Conservation (phyloP, 1,139 yeast species). For the Yamadazyma pseudoaaseri region DNA sequence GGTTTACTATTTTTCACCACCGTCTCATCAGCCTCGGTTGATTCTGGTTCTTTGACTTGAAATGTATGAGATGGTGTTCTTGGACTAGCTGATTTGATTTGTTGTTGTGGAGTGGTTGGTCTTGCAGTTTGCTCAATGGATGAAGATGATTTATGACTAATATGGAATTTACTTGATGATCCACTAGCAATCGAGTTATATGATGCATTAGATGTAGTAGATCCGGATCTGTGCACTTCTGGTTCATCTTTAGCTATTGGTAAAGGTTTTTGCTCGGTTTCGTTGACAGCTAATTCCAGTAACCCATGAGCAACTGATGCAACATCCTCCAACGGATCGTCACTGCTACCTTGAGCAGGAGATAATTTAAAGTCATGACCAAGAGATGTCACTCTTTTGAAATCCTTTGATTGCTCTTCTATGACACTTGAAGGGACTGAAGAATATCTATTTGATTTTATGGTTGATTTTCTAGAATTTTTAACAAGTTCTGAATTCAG, state of each 20-base stretch:
- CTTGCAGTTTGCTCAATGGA: neutral
- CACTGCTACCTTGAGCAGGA: too few relatives aligned
- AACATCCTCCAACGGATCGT: too few relatives aligned
- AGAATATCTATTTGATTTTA: slow-evolving; percentile 36
- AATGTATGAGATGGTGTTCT: neutral
- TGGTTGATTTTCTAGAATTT: slow-evolving; percentile 32
- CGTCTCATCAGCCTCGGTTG: too few relatives aligned
- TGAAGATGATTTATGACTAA: slow-evolving; percentile 6
- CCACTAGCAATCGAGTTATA: slow-evolving; percentile 41
- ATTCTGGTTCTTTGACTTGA: neutral
- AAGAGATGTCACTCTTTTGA: slow-evolving; percentile 23
- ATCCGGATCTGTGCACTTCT: slow-evolving; percentile 28
- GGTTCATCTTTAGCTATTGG: neutral
- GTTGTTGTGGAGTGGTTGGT: neutral
- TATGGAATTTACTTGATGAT: slow-evolving; percentile 31
- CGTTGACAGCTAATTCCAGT: too few relatives aligned
- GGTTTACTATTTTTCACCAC: slow-evolving; percentile 4
- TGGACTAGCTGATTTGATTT: neutral
- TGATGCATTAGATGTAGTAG: slow-evolving; percentile 30
- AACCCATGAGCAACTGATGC: slow-evolving; percentile 16
- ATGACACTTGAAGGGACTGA: slow-evolving; percentile 29
- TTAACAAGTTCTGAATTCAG: slow-evolving; percentile 22
- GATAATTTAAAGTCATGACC: slow-evolving; percentile 25
- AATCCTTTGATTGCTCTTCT: slow-evolving; percentile 2
- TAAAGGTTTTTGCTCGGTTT: neutral